A percentile compares a stretch with the other conserved stretches of the same genome.
Evolutionary conservation across 176 grass and related monocot genomes (phyloP).

Genomic region (Ampelocalamus luodianensis): DNA sequence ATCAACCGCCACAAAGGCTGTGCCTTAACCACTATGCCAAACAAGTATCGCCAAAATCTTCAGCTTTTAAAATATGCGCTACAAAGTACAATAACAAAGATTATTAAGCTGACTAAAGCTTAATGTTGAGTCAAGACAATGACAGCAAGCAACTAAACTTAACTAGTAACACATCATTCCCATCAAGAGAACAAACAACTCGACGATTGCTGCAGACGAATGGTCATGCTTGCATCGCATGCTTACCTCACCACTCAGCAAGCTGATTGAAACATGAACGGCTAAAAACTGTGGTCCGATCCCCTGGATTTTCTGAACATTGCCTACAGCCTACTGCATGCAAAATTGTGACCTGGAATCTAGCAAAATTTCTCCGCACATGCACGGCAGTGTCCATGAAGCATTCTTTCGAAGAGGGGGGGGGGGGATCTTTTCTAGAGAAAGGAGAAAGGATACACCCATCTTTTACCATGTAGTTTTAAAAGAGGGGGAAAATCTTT

Average conservation of each 20-base stretch:
- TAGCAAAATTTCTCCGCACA: neutral
- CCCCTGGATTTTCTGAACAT: neutral
- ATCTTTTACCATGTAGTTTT: too few species aligned
- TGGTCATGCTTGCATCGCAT: neutral
- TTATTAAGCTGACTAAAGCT: too few species aligned
- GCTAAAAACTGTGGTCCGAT: neutral
- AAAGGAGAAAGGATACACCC: neutral
- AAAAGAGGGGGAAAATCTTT: neutral
- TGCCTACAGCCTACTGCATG: neutral
- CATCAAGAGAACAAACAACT: neutral
- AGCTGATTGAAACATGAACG: constrained; percentile 11
- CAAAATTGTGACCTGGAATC: neutral
- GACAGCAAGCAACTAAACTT: too few species aligned
- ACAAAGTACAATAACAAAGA: too few species aligned
- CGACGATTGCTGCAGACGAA: neutral
- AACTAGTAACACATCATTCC: neutral
- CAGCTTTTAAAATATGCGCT: too few species aligned
- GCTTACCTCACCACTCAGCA: neutral
- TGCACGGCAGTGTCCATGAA: neutral
- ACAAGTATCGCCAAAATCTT: too few species aligned
- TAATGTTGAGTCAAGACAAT: too few species aligned
- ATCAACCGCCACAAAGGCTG: too few species aligned
- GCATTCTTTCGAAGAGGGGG: neutral
- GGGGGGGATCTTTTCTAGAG: too few species aligned
- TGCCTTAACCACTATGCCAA: too few species aligned